Evolutionary conservation across 495 filamentous ascomycete genomes (phyloP), one percentile per base, ranked within the genome.

Genomic region (Penicillium herquei): DNA sequence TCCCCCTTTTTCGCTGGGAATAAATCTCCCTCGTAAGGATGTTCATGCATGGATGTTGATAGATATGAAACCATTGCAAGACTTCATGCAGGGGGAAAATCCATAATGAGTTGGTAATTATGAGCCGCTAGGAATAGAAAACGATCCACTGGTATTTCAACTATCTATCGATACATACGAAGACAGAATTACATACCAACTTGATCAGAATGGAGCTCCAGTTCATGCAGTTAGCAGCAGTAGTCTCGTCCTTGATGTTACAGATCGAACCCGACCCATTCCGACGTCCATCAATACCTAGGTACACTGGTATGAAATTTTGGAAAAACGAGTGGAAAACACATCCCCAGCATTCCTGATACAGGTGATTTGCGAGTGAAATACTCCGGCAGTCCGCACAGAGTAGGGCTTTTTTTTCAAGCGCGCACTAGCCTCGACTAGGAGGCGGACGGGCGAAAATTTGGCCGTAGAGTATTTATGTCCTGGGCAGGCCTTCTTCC

Each of bases 381-480:
- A 62, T 61, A 62, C 59, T 54, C 35, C 44, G 59, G 35, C 44
- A 57, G 8, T 52, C 56, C 59, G 65, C 63, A 66, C 62, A 65
- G 58, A 66, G 62, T 72, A 74, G 71, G 71, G 69, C 70, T 74
- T 68, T 66, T 68, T 66, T 56, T 47, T 52, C 55, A 64, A 59
- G 56, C 56, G 61, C 65, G 67, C 69, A 75, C 70, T 68, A 70
- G 63, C 61, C 64, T 65, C 57, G 64, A 69, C 65, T 58, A 58
- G 68, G 64, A 69, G 65, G 62, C 68, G 64, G 71, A 68, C 67
- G 64, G 64, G 70, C 70, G 70, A 75, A 75, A 75, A 70, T 73
- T 75, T 68, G 65, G 69, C 72, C 70, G 72, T 63, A 67, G 61
- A 73, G 72, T 73, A 75, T 75, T 75, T 75, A 72, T 70, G 67